Conservation (phyloP, 768 basidiomycete genomes). For the Xerocomus potaroensis region DNA sequence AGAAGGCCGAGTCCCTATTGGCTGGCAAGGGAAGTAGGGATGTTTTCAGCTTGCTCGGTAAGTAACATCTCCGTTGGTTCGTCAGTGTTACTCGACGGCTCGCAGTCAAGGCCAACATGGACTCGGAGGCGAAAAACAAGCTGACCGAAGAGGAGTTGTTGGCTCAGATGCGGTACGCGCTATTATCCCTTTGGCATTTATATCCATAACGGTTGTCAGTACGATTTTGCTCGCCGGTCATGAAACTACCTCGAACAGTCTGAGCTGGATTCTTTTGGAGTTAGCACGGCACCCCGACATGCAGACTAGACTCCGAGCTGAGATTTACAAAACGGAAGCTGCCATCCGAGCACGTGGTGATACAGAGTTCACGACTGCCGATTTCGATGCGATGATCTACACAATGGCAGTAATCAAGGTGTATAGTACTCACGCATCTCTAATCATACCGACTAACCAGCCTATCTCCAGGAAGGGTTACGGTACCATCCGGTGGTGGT, state of each 20-base stretch:
- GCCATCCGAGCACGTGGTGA: not conserved
- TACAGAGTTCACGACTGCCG: slow-evolving; percentile 22
- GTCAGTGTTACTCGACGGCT: not conserved
- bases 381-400: slow-evolving; percentile 51
- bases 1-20: slow-evolving; percentile 11
- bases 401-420: slow-evolving; percentile 1
- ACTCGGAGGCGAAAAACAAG: slow-evolving; percentile 19
- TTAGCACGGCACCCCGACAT: slow-evolving; percentile 55
- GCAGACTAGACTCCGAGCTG: slow-evolving; percentile 55
- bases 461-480: slow-evolving; percentile 28
- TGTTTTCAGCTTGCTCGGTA: slow-evolving; percentile 37
- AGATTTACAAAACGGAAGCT: slow-evolving; percentile 4
- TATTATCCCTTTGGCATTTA: not conserved
- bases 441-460: slow-evolving; percentile 19
- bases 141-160: slow-evolving; percentile 8
- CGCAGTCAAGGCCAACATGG: slow-evolving; percentile 29
- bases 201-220: slow-evolving; percentile 16
- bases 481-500: slow-evolving; percentile 48
- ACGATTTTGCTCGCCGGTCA: slow-evolving; percentile 47
- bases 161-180: slow-evolving; percentile 8
- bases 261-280: slow-evolving; percentile 37
- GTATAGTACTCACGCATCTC: not conserved
- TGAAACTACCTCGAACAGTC: slow-evolving; percentile 48
- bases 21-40: slow-evolving; percentile 17
- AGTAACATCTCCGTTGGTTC: not conserved